Base-by-base conservation (phyloP, 768 basidiomycete genomes). In the Mycena galopus region DNA sequence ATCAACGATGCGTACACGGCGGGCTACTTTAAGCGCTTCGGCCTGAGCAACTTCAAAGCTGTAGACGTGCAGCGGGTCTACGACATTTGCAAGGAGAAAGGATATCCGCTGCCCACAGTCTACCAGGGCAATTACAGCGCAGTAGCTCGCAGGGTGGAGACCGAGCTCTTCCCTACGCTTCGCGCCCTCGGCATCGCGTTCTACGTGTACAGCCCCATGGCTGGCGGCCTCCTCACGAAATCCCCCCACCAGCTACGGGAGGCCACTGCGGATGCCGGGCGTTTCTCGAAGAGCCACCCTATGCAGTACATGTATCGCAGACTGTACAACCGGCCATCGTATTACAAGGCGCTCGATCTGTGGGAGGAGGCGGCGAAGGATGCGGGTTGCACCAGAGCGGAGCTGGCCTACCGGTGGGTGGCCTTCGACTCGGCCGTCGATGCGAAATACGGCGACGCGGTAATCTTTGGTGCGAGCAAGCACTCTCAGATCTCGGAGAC, bases 391-490 rank as follows among this genome's bases (percentile, higher is more conserved):
- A 57, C 9, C n/a, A 59, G 30, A 33, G 30, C 32, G 12, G 58
- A 59, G 58, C 23, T 59, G 58, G 58, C 58, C 7, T 59, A 59
- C 21, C 32, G 58, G 6, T 59, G 58, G 58, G 58, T 39, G 19
- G 58, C 58, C 8, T 59, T 59, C 19, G 33, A 59, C 30, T 59
- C 58, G n/a, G 58, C n/a, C 30, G 33, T 59, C n/a, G 58, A 59
- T 37, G 33, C 8, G 4, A 23, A 33, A 8, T 39, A 35, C 21
- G 58, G 58, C 11, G 58, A 59, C 23, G 58, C 58, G 17, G 21
- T 59, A 6, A 59, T 59, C 42, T 44, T 44, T 19, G 42, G 42
- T 4, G 42, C 42, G 11, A 59, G 58, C 33, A 59, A 59, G 37
- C 58, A 59, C 58, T 37, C 35, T 14, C 35, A 37, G 35, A 37